These are phyloP conservation scores for Litchi chinensis DNA, from an alignment of 345 rosid genomes.

Conservation along the genomic window DNA sequence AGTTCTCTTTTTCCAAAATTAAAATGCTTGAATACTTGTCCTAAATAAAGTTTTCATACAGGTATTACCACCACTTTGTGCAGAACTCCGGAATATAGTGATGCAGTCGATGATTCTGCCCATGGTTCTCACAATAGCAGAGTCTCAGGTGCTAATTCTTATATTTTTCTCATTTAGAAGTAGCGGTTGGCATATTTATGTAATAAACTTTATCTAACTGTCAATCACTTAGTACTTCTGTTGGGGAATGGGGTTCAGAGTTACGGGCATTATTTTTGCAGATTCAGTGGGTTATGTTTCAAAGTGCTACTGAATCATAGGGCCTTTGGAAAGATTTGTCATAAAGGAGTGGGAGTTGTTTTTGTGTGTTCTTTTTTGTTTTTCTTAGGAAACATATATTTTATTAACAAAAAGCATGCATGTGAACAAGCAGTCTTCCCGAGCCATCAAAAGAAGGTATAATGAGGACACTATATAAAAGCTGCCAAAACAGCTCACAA, in stretches of 20 bases:
- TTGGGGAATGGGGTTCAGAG: not conserved
- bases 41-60: conserved; percentile 38
- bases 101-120: conserved; percentile 97
- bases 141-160: conserved; percentile 73
- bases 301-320: not conserved
- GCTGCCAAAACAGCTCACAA: not conserved
- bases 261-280: not conserved
- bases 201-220: conserved; percentile 11
- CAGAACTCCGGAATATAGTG: conserved; percentile 95
- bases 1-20: not conserved
- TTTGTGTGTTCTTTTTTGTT: not conserved
- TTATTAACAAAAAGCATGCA: not conserved
- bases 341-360: not conserved
- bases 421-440: not conserved
- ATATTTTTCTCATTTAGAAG: conserved; percentile 13
- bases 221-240: not conserved
- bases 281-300: not conserved
- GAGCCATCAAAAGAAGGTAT: not conserved
- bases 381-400: too few relatives aligned
- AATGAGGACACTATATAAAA: too few relatives aligned
- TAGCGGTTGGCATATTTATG: conserved; percentile 6
- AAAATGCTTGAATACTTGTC: conserved; percentile 5
- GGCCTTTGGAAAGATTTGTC: not conserved
- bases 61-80: conserved; percentile 99
- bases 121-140: conserved; percentile 94